Percentiles rank a stretch among this genome's conserved stretches.
phyloP scores from a whole-genome alignment of 2,329 filamentous ascomycete species.

The Penicillium aurantiogriseum region DNA sequence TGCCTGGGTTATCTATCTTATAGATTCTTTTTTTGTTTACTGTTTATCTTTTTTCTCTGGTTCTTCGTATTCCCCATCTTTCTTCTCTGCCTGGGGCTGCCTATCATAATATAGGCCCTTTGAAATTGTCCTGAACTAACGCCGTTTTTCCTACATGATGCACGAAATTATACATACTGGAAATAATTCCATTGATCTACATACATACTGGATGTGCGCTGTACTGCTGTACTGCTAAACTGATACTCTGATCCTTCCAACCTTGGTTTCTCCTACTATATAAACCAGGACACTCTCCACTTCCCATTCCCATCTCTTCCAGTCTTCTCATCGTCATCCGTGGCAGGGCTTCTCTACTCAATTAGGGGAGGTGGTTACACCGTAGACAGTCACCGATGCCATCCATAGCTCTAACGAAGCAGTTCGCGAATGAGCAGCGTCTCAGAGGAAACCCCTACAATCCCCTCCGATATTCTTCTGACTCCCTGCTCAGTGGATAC shows the following conservation, averaged over 20 bases:
- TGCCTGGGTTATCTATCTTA: constrained; percentile 7
- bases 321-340: not conserved
- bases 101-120: not conserved
- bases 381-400: too few species aligned
- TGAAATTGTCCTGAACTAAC: constrained; percentile 15
- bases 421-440: too few species aligned
- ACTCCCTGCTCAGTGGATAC: too few species aligned
- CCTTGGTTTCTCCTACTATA: not conserved
- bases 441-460: too few species aligned
- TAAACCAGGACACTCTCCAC: not conserved
- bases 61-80: constrained; percentile 7
- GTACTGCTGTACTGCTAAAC: not conserved
- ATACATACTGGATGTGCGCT: not conserved
- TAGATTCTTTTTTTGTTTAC: constrained; percentile 7
- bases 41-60: constrained; percentile 7
- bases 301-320: not conserved
- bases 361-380: too few species aligned
- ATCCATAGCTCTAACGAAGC: too few species aligned
- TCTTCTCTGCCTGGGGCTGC: not conserved
- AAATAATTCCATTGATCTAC: not conserved
- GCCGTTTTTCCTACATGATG: constrained; percentile 12
- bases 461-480: too few species aligned
- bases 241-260: too few species aligned
- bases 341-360: too few species aligned
- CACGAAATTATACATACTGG: not conserved